phyloP scores from a whole-genome alignment of 1,284 basidiomycete genomes.

The Pascua sp. region DNA sequence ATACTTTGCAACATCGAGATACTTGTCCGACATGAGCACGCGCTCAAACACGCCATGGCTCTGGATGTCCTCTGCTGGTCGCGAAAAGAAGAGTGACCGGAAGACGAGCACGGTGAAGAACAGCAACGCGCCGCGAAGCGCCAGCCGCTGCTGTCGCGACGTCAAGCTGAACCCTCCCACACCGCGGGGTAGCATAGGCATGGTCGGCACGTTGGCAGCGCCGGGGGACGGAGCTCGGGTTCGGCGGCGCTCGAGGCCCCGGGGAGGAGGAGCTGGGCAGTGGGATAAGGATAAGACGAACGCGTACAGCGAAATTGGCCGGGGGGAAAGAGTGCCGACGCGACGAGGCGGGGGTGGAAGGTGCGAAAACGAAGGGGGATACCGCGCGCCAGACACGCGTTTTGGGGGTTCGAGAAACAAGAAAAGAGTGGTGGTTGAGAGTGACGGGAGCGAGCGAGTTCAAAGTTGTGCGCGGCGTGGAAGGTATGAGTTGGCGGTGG shows the following conservation, averaged over 20 bases:
- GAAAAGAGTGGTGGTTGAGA: too few relatives aligned
- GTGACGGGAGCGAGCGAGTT: too few relatives aligned
- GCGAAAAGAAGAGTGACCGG: constrained; percentile 40
- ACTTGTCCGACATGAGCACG: constrained; percentile 76
- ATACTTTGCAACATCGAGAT: constrained; percentile 79
- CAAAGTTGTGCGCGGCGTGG: too few relatives aligned
- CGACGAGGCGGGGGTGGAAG: too few relatives aligned
- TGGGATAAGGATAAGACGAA: too few relatives aligned
- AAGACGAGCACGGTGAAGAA: constrained; percentile 37
- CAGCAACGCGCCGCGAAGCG: constrained; percentile 39
- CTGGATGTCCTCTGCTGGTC: constrained; percentile 58
- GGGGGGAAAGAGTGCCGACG: too few relatives aligned
- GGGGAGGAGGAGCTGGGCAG: neutral
- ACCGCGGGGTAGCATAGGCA: constrained; percentile 21
- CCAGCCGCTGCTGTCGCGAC: constrained; percentile 38
- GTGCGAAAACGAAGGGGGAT: too few relatives aligned
- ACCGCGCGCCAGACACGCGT: too few relatives aligned
- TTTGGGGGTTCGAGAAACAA: too few relatives aligned
- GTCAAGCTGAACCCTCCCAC: constrained; percentile 27
- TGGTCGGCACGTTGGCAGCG: constrained; percentile 26
- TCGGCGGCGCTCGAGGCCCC: constrained; percentile 30
- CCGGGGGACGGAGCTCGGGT: constrained; percentile 18
- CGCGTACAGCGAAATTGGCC: too few relatives aligned
- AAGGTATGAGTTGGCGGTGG: too few relatives aligned
- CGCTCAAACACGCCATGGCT: constrained; percentile 78